Base-by-base conservation (phyloP, 2,329 filamentous ascomycete genomes). In the Neonectria magnoliae region DNA sequence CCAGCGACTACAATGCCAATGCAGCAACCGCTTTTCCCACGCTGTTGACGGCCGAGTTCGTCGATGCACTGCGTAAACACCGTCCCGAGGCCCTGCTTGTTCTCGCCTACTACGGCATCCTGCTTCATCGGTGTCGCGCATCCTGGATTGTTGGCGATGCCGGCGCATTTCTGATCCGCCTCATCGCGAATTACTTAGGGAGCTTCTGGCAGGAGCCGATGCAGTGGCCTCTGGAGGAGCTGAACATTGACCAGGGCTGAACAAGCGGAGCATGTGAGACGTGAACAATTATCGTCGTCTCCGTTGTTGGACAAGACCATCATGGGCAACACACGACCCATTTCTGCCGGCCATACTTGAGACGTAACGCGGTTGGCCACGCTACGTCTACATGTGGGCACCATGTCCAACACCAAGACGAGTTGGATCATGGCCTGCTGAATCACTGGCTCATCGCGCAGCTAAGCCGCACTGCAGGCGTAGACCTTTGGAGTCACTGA, bases 21-120 rank as follows among this genome's bases (percentile, higher is more conserved):
- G 77, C 77, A 47, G 69, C 71, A 5, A 75, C 76, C 1, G 71
- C 73, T 2, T 79, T 78, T 45, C 73, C 74, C 6, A 74, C 77
- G 5, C 60, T 74, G 22, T 66, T 80, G 4, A 68, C 74, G 4
- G 62, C 68, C 3, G 75, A 75, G 13, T 82, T 77, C 51, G 68
- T 79, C 41, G 75, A 80, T 10, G 69, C 77, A 14, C 66, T 82
- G 29, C 72, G 74, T 14, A 75, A 76, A 33, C 69, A 76, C 16
- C 74, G 76, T 2, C 79, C 81, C 0, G 81, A 81, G 50, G 81
- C 81, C 5, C 73, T 87, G 20, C 73, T 84, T 7, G 78, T 86
- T 4, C 71, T 87, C 20, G 83, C 82, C 5, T 80, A 86, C 68
- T 85, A 84, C 63, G 83, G 82, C 10, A 78, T 84, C 2, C 67